Evolutionary conservation across 2,329 filamentous ascomycete species (phyloP).

Genomic region (Fusarium nanum): DNA sequence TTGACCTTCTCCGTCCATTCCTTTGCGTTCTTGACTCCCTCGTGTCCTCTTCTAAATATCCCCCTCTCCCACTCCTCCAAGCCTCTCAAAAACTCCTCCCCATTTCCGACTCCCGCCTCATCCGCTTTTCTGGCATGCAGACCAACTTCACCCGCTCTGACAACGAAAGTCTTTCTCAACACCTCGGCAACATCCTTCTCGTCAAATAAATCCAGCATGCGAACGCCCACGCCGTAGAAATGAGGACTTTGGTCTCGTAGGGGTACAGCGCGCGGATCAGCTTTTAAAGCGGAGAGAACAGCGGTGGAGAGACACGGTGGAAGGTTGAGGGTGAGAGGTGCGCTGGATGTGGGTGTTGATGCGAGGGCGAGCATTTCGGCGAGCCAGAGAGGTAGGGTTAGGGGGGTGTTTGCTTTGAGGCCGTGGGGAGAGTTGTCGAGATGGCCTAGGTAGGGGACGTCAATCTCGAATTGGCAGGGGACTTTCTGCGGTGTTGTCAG

Average conservation of each 20-base stretch:
- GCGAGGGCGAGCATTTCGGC: conserved; percentile 90
- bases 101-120: conserved; percentile 66
- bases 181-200: conserved; percentile 81
- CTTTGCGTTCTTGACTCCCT: conserved; percentile 76
- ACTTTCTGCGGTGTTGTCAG: conserved; percentile 75
- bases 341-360: conserved; percentile 60
- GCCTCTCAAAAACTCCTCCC: conserved; percentile 86
- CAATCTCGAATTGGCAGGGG: conserved; percentile 92
- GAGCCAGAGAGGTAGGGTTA: conserved; percentile 92
- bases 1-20: conserved; percentile 74
- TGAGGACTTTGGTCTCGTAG: conserved; percentile 84
- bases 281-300: conserved; percentile 90
- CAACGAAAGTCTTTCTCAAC: conserved; percentile 81
- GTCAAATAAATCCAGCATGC: conserved; percentile 91
- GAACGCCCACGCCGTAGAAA: conserved; percentile 87
- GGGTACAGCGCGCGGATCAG: conserved; percentile 87
- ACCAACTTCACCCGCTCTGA: conserved; percentile 82
- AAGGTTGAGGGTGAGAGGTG: conserved; percentile 83
- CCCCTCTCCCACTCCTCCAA: conserved; percentile 90
- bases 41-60: conserved; percentile 79
- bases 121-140: conserved; percentile 90
- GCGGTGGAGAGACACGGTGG: conserved; percentile 80
- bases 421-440: conserved; percentile 83
- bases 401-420: conserved; percentile 82
- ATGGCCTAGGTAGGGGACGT: conserved; percentile 87